Conservation (phyloP, 768 basidiomycete genomes). For the Mycena amicta region DNA sequence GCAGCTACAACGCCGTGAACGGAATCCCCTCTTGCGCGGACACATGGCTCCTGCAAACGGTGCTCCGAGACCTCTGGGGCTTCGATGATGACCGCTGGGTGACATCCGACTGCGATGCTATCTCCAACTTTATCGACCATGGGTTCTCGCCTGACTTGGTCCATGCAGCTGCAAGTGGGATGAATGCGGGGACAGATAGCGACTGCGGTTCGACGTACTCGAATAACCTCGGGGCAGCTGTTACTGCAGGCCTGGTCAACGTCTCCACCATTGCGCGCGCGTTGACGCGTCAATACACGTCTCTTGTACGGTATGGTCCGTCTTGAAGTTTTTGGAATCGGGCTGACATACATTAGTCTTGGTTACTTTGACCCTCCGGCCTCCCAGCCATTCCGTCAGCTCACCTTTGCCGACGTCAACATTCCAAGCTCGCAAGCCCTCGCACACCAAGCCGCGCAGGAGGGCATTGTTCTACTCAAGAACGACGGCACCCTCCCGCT, state of each 20-base stretch:
- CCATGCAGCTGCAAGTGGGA: constrained; percentile 50
- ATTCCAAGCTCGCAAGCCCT: constrained; percentile 48
- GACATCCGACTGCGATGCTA: constrained; percentile 53
- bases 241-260: constrained; percentile 49
- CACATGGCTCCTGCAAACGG: constrained; percentile 51
- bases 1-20: constrained; percentile 65
- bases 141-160: constrained; percentile 46
- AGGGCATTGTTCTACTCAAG: constrained; percentile 63
- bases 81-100: constrained; percentile 57
- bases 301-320: constrained; percentile 50
- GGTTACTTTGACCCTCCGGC: constrained; percentile 59
- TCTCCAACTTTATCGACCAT: constrained; percentile 52
- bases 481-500: constrained; percentile 65
- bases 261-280: constrained; percentile 46
- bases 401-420: constrained; percentile 52
- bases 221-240: constrained; percentile 46
- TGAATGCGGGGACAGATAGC: constrained; percentile 57
- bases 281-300: constrained; percentile 50
- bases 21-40: constrained; percentile 60
- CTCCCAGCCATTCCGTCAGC: constrained; percentile 52
- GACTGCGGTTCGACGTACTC: constrained; percentile 57
- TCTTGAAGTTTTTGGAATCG: background rate
- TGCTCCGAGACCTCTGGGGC: constrained; percentile 54
- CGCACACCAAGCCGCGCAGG: constrained; percentile 52
- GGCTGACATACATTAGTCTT: constrained; percentile 36